Evolutionary conservation across 768 basidiomycete species (phyloP).

Genomic region (Strobilomyces dryophilus): DNA sequence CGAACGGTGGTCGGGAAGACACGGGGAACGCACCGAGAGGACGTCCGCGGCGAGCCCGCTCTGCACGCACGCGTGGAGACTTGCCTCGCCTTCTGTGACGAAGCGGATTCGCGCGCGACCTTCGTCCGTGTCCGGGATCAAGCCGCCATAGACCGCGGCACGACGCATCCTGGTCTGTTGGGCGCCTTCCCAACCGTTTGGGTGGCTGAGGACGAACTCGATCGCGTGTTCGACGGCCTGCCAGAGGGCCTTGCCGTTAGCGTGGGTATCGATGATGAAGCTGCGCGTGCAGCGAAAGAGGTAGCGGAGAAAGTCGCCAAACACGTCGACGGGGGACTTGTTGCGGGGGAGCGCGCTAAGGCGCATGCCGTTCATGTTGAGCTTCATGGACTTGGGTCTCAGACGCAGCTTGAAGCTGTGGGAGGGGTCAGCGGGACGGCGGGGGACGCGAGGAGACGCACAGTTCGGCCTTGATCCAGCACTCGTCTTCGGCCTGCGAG

Average conservation of each 20-base stretch:
- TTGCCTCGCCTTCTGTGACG: slow-evolving; percentile 82
- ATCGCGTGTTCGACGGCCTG: slow-evolving; percentile 64
- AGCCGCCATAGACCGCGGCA: slow-evolving; percentile 64
- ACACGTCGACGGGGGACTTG: slow-evolving; percentile 69
- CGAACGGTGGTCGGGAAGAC: background rate
- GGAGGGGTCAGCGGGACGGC: background rate
- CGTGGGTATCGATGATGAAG: slow-evolving; percentile 80
- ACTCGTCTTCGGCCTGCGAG: slow-evolving; percentile 71
- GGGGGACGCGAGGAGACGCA: slow-evolving; percentile 33
- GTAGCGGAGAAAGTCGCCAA: slow-evolving; percentile 76
- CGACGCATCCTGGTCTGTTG: slow-evolving; percentile 76
- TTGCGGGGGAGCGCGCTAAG: slow-evolving; percentile 62
- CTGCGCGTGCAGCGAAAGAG: slow-evolving; percentile 68
- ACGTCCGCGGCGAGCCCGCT: slow-evolving; percentile 77
- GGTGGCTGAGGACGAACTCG: slow-evolving; percentile 74
- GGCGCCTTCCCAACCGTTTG: slow-evolving; percentile 79
- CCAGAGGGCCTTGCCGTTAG: slow-evolving; percentile 68
- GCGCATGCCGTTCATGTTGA: slow-evolving; percentile 82
- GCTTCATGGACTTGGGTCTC: slow-evolving; percentile 71
- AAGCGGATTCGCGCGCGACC: slow-evolving; percentile 72
- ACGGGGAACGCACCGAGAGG: slow-evolving; percentile 49
- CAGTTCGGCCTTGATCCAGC: slow-evolving; percentile 75
- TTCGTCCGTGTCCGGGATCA: slow-evolving; percentile 71
- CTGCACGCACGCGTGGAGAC: slow-evolving; percentile 75
- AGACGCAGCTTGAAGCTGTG: slow-evolving; percentile 76